Evolutionary conservation across 2,329 filamentous ascomycete species (phyloP).

Genomic region (Pezicula carpinea): DNA sequence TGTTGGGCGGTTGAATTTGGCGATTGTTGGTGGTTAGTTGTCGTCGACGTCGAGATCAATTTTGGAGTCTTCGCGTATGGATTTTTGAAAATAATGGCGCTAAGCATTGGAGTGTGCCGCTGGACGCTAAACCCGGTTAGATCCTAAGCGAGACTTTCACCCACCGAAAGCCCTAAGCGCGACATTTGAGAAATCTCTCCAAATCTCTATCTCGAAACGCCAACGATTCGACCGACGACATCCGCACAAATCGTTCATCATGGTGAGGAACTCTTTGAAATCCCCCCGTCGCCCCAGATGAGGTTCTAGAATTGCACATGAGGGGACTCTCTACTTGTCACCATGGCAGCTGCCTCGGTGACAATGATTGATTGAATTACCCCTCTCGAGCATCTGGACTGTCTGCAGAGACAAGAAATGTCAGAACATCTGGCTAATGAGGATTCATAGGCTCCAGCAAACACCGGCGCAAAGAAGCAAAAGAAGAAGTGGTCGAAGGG

Average conservation of each 20-base stretch:
- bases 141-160: background rate
- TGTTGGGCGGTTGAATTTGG: conserved; percentile 44
- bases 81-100: conserved; percentile 2
- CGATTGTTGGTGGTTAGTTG: conserved; percentile 7
- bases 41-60: conserved; percentile 2
- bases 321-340: too few relatives aligned
- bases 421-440: background rate
- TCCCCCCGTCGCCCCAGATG: background rate
- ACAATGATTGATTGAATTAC: background rate
- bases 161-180: conserved; percentile 1
- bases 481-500: conserved; percentile 74
- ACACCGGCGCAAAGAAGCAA: conserved; percentile 70
- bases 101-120: background rate
- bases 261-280: background rate
- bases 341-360: too few relatives aligned
- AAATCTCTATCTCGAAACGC: background rate
- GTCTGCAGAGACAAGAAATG: background rate
- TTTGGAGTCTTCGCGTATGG: conserved; percentile 2
- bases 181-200: background rate
- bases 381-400: background rate
- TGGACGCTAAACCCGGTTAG: too few relatives aligned
- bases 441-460: conserved; percentile 42
- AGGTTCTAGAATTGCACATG: background rate
- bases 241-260: conserved; percentile 1
- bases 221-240: background rate